Evolutionary conservation across 1,284 basidiomycete species (phyloP).

Genomic region (Tilletiaria anomala): DNA sequence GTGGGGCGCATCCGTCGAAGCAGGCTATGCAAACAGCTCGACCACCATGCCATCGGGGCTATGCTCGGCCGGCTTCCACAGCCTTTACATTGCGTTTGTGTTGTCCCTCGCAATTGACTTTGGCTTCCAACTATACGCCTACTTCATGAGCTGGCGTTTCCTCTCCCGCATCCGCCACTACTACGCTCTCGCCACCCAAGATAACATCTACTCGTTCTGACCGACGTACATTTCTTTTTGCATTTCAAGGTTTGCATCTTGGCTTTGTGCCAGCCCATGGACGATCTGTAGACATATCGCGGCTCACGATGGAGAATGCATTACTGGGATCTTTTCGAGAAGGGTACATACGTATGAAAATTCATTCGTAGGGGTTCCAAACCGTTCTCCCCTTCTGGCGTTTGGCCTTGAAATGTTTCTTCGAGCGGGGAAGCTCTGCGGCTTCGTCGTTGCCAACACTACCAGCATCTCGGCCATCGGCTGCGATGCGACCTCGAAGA

Average conservation of each 20-base stretch:
- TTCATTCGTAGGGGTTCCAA: too few species aligned
- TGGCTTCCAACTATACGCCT: conserved; percentile 51
- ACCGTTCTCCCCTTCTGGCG: too few species aligned
- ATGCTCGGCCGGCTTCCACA: conserved; percentile 53
- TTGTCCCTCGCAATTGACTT: conserved; percentile 53
- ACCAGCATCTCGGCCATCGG: background rate
- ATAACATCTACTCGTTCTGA: conserved; percentile 14
- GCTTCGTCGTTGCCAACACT: background rate
- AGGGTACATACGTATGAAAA: too few species aligned
- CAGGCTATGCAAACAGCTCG: conserved; percentile 42
- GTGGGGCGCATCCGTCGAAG: conserved; percentile 48
- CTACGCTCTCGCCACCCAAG: conserved; percentile 16
- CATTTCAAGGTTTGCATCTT: too few species aligned
- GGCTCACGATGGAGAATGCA: too few species aligned
- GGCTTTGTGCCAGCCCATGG: too few species aligned
- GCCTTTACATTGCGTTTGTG: conserved; percentile 56
- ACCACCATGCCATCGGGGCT: conserved; percentile 48
- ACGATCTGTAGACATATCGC: too few species aligned
- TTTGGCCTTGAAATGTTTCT: background rate
- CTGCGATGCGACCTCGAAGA: background rate
- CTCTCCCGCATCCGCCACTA: conserved; percentile 33
- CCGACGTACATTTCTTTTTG: too few species aligned
- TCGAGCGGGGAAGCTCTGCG: background rate
- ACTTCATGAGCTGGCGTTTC: conserved; percentile 34
- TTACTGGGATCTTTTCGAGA: too few species aligned